Evolutionary conservation across 2,329 filamentous ascomycete genomes (phyloP).

Genomic region (Capronia coronata): DNA sequence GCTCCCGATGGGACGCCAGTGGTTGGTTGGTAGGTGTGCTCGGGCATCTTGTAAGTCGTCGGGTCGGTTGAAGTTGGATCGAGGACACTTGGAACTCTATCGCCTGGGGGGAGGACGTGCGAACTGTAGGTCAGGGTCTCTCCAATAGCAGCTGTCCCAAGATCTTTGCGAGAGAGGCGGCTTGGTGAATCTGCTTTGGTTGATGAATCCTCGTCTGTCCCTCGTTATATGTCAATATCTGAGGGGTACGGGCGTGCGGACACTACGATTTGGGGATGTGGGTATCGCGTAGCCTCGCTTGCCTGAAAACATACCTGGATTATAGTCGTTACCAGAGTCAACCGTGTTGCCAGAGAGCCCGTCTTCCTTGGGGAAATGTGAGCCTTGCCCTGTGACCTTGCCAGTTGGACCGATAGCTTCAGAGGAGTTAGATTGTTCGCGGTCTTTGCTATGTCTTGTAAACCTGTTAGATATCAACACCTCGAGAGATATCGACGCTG

Average conservation of each 20-base stretch:
- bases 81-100: constrained; percentile 19
- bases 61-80: constrained; percentile 23
- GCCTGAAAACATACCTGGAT: too few relatives aligned
- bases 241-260: neutral
- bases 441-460: constrained; percentile 10
- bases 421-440: constrained; percentile 3
- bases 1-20: constrained; percentile 16
- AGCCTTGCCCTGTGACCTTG: constrained; percentile 23
- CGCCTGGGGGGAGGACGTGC: constrained; percentile 17
- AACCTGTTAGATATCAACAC: neutral
- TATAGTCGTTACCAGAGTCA: neutral
- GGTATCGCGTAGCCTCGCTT: neutral
- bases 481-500: too few relatives aligned
- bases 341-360: neutral
- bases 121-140: constrained; percentile 26
- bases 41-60: constrained; percentile 23
- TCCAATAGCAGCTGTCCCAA: constrained; percentile 20
- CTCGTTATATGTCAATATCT: constrained; percentile 1
- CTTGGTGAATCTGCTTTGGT: neutral
- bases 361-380: constrained; percentile 20
- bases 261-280: neutral
- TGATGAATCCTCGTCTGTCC: constrained; percentile 1
- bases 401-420: constrained; percentile 1
- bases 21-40: constrained; percentile 18
- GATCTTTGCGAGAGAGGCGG: constrained; percentile 1